Evolutionary conservation across 2,329 filamentous ascomycete genomes (phyloP), one percentile per base, ranked within the genome.

Genomic region (Arachnopeziza araneosa): DNA sequence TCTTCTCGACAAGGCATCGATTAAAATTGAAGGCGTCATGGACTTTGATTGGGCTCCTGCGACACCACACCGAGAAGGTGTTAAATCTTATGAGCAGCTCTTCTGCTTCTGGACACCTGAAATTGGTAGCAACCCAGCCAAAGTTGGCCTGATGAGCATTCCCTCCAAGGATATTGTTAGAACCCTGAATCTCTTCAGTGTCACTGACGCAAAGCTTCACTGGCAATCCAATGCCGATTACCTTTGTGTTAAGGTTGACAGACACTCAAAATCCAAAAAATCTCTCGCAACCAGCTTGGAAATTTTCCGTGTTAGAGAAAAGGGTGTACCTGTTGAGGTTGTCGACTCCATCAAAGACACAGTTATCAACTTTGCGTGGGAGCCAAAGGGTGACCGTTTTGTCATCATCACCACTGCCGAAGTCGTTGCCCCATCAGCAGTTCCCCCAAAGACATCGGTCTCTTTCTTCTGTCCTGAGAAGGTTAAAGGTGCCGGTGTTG

Each of bases 281-380:
- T 96, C 92, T 2, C 85, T 96, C 70, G 93, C 93, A 63, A 99
- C 95, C 32, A 98, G 96, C 68, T 85, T 99, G 44, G 95, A 99
- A 76, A 98, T 99, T 73, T 99, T 99, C 88, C 91, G 95, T 63
- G 85, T 99, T 69, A 88, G 86, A 74, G 95, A 99, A 77, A 99
- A 99, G 84, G 93, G 95, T 68, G 95, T 99, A 1, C 95, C 95
- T 0, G 93, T 99, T 58, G 95, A 99, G 76, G 95, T 98, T 59
- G 92, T 99, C 56, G 95, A 99, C 76, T 92, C 89, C 57, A 90
- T 99, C 78, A 98, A 98, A 79, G 95, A 98, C 72, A 96, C 93
- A 0, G 95, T 99, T 69, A 96, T 99, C 79, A 99, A 99, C 81
- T 99, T 99, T 73, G 92, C 95, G 10, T 99, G 95, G 95, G 95